A percentile compares a stretch with the other conserved stretches of the same genome.
Evolutionary conservation across 805 yeast genomes (phyloP).

Genomic region (Wickerhamomyces alni): DNA sequence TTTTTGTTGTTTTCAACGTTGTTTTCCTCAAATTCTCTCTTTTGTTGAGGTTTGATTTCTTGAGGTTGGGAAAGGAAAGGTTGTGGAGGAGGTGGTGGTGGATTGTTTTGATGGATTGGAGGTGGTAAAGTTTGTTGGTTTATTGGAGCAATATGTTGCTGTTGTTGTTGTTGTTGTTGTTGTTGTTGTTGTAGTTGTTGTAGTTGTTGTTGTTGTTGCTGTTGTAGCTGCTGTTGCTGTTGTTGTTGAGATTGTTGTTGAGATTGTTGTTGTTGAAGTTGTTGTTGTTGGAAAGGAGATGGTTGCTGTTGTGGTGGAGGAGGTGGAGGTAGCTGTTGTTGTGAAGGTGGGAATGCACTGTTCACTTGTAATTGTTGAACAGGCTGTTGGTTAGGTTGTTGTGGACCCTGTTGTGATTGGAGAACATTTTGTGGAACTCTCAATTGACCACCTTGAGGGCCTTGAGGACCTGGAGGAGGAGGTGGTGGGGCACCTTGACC

Average conservation of each 20-base stretch:
- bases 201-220: too few species aligned
- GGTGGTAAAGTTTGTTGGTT: not conserved
- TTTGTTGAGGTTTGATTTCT: conserved; percentile 2
- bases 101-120: not conserved
- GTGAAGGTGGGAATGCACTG: conserved; percentile 10
- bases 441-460: conserved; percentile 35
- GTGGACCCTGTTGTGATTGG: conserved; percentile 26
- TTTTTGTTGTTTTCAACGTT: conserved; percentile 4
- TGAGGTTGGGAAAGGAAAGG: conserved; percentile 1
- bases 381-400: conserved; percentile 30
- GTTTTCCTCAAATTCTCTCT: conserved; percentile 8
- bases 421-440: conserved; percentile 59
- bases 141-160: not conserved
- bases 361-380: conserved; percentile 19
- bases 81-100: not conserved
- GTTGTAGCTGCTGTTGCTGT: conserved; percentile 15
- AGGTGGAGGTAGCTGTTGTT: conserved; percentile 6
- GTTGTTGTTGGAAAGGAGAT: conserved; percentile 9
- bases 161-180: conserved; percentile 9
- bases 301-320: conserved; percentile 9
- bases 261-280: conserved; percentile 6
- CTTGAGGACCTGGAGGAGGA: conserved; percentile 62
- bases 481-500: conserved; percentile 47
- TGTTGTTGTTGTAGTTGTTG: conserved; percentile 17
- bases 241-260: conserved; percentile 10